Conservation (phyloP, 306 rosid species). For the Gynostemma pentaphyllum region DNA sequence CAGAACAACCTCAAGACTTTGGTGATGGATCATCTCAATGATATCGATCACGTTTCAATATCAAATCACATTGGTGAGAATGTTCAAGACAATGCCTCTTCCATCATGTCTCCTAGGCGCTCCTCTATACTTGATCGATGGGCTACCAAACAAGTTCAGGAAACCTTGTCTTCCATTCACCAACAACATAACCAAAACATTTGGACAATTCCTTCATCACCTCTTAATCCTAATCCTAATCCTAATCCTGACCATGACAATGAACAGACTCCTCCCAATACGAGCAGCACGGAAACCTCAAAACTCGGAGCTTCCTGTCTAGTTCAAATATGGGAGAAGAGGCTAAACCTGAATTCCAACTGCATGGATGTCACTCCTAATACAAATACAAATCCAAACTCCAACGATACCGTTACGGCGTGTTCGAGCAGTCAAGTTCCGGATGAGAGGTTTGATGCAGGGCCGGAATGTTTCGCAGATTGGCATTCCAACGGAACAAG, state of each 20-base stretch:
- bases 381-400: neutral
- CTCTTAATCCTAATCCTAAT: neutral
- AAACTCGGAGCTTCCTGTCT: slow-evolving; percentile 68
- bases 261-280: neutral
- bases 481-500: slow-evolving; percentile 29
- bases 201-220: neutral
- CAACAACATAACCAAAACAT: neutral
- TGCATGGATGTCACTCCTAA: slow-evolving; percentile 4
- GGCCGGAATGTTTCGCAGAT: slow-evolving; percentile 22
- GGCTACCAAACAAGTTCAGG: neutral
- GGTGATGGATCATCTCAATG: slow-evolving; percentile 24
- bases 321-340: slow-evolving; percentile 87
- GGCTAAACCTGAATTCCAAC: slow-evolving; percentile 37
- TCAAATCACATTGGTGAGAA: neutral
- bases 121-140: neutral
- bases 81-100: no score
- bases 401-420: neutral
- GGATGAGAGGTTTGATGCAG: slow-evolving; percentile 21
- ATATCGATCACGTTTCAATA: slow-evolving; percentile 21
- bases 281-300: neutral
- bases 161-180: neutral
- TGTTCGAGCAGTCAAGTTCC: neutral
- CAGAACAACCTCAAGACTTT: slow-evolving; percentile 41
- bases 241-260: no score
- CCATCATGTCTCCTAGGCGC: neutral